These are phyloP conservation scores for Clonostachys chloroleuca DNA, from an alignment of 2,329 filamentous ascomycete species.

Conservation along the genomic window DNA sequence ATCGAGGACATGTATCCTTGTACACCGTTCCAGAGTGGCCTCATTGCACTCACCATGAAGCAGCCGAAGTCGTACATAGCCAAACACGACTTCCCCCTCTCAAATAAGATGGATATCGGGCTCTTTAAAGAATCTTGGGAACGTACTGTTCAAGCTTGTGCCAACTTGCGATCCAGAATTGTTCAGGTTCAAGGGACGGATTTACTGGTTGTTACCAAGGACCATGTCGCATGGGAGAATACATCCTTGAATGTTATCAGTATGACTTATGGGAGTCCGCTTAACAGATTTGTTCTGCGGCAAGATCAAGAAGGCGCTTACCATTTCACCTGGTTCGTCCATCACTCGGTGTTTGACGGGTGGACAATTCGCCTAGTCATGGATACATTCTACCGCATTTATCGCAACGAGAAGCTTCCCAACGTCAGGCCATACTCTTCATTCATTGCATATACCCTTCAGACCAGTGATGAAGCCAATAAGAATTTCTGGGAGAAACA, in stretches of 20 bases:
- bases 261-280: neutral
- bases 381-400: slow-evolving; percentile 1
- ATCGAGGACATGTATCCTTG: slow-evolving; percentile 44
- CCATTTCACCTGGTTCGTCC: slow-evolving; percentile 13
- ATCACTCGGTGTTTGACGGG: slow-evolving; percentile 18
- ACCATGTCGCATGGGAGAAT: slow-evolving; percentile 1
- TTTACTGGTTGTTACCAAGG: slow-evolving; percentile 6
- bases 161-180: slow-evolving; percentile 10
- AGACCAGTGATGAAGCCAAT: neutral
- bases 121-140: slow-evolving; percentile 9
- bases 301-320: neutral
- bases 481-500: slow-evolving; percentile 1
- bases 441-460: neutral
- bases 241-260: neutral
- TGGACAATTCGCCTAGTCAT: slow-evolving; percentile 8
- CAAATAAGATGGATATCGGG: slow-evolving; percentile 1
- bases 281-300: slow-evolving; percentile 1
- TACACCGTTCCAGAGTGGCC: slow-evolving; percentile 40
- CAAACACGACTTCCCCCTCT: slow-evolving; percentile 7
- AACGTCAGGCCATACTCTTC: slow-evolving; percentile 4
- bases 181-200: slow-evolving; percentile 4
- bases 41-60: slow-evolving; percentile 40
- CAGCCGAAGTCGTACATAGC: slow-evolving; percentile 8
- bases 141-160: slow-evolving; percentile 4
- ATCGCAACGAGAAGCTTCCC: slow-evolving; percentile 4